Evolutionary conservation across 2,329 filamentous ascomycete species (phyloP).

Genomic region (Tolypocladium nubicola): DNA sequence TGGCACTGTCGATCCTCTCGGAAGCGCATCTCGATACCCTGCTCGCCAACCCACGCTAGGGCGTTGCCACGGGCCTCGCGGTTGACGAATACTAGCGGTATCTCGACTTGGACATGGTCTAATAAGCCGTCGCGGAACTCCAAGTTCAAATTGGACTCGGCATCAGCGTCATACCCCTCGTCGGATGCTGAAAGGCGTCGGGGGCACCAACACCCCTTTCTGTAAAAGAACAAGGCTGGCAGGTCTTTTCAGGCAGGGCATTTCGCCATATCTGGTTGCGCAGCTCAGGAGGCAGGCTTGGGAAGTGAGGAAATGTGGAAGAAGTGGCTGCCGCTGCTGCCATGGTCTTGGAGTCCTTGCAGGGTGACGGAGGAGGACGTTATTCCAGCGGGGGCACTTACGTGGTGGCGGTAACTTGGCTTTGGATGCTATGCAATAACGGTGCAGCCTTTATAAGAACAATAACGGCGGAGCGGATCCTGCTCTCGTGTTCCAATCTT

Average conservation of each 20-base stretch:
- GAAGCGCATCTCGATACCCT: conserved; percentile 1
- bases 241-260: conserved; percentile 5
- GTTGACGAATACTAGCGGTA: conserved; percentile 8
- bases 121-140: conserved; percentile 1
- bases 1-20: neutral
- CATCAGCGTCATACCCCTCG: conserved; percentile 2
- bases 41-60: conserved; percentile 7
- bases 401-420: too few species aligned
- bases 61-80: conserved; percentile 11
- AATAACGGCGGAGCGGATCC: too few species aligned
- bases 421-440: too few species aligned
- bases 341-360: neutral
- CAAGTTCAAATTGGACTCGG: neutral
- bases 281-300: conserved; percentile 13
- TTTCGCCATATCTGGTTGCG: conserved; percentile 13
- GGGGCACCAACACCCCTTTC: conserved; percentile 7
- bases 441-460: too few species aligned
- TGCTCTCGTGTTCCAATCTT: too few species aligned
- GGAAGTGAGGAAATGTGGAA: conserved; percentile 10
- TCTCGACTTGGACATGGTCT: conserved; percentile 7
- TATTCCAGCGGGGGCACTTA: too few species aligned
- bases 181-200: neutral
- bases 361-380: too few species aligned
- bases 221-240: conserved; percentile 9
- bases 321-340: neutral